Percentiles rank a stretch among this genome's conserved stretches.
phyloP scores from a whole-genome alignment of 2,329 filamentous ascomycete genomes.

The Bipolaris zeicola region DNA sequence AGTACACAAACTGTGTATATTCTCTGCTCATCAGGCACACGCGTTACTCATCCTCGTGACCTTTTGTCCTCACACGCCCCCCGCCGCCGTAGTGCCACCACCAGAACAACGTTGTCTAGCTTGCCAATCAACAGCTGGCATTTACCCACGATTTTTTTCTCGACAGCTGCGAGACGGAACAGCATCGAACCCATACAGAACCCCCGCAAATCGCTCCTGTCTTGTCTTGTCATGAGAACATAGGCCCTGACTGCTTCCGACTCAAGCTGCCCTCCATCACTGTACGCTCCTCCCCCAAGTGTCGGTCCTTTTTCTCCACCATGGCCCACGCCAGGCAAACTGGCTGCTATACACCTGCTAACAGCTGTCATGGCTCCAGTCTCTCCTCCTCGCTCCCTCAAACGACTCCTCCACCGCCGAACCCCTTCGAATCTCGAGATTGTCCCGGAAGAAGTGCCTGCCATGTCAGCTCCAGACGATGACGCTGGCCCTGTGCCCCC shows the following conservation, averaged over 20 bases:
- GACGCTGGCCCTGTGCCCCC: slow-evolving; percentile 17
- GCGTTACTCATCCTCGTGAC: slow-evolving; percentile 17
- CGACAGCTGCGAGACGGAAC: slow-evolving; percentile 3
- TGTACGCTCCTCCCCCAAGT: slow-evolving; percentile 27
- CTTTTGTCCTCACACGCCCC: not conserved
- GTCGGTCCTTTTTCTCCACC: not conserved
- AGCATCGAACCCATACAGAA: slow-evolving; percentile 3
- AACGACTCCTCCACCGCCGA: slow-evolving; percentile 37
- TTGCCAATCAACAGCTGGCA: slow-evolving; percentile 39
- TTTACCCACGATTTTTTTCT: slow-evolving; percentile 34
- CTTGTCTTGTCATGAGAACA: slow-evolving; percentile 37
- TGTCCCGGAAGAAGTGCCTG: slow-evolving; percentile 38
- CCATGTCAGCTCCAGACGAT: slow-evolving; percentile 36
- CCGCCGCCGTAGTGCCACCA: not conserved
- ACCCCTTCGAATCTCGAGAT: slow-evolving; percentile 36
- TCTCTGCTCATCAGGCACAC: not conserved
- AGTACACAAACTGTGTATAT: not conserved
- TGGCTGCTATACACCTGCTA: slow-evolving; percentile 26
- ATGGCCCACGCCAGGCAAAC: slow-evolving; percentile 11
- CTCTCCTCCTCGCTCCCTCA: slow-evolving; percentile 31
- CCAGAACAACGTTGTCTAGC: slow-evolving; percentile 26
- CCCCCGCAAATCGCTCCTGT: slow-evolving; percentile 21
- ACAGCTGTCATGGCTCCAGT: slow-evolving; percentile 39
- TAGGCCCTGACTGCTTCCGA: slow-evolving; percentile 20
- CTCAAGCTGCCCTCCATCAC: slow-evolving; percentile 18